A percentile compares a stretch with the other conserved stretches of the same genome.
Evolutionary conservation across 371 early-diverging fungal species (phyloP).

Genomic region (Apophysomyces ossiformis): DNA sequence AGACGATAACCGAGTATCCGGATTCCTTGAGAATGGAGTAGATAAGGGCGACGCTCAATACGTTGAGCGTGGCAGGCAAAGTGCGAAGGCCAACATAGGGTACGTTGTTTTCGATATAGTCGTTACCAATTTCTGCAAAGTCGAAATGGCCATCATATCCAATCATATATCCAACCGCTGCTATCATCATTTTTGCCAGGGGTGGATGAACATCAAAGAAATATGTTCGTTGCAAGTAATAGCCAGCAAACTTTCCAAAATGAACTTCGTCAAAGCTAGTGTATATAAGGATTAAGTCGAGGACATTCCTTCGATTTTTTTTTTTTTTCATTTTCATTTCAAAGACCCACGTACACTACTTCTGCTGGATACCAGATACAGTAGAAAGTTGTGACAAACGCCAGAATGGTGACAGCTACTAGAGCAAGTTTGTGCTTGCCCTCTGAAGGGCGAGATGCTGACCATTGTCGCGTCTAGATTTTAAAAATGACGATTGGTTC

Average conservation of each 20-base stretch:
- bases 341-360: slow-evolving; percentile 61
- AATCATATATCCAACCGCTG: slow-evolving; percentile 78
- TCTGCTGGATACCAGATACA: slow-evolving; percentile 67
- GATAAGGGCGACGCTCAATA: slow-evolving; percentile 76
- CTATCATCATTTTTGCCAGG: slow-evolving; percentile 96
- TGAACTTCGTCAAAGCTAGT: slow-evolving; percentile 94
- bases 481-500: neutral
- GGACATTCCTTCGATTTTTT: neutral
- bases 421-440: slow-evolving; percentile 4
- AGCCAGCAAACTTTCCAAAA: slow-evolving; percentile 99
- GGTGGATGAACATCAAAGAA: slow-evolving; percentile 99
- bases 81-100: slow-evolving; percentile 88
- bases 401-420: slow-evolving; percentile 16
- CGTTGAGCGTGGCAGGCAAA: slow-evolving; percentile 83
- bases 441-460: neutral
- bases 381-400: slow-evolving; percentile 39
- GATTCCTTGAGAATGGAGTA: slow-evolving; percentile 88
- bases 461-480: neutral
- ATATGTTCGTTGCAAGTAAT: slow-evolving; percentile 92
- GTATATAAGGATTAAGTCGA: neutral
- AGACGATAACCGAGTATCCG: slow-evolving; percentile 81
- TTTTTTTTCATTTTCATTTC: too few species aligned
- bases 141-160: slow-evolving; percentile 95
- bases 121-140: slow-evolving; percentile 94
- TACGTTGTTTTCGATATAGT: slow-evolving; percentile 85